Evolutionary conservation across 306 rosid species (phyloP), one percentile per base, ranked within the genome.

Genomic region (Cajanus cajan): DNA sequence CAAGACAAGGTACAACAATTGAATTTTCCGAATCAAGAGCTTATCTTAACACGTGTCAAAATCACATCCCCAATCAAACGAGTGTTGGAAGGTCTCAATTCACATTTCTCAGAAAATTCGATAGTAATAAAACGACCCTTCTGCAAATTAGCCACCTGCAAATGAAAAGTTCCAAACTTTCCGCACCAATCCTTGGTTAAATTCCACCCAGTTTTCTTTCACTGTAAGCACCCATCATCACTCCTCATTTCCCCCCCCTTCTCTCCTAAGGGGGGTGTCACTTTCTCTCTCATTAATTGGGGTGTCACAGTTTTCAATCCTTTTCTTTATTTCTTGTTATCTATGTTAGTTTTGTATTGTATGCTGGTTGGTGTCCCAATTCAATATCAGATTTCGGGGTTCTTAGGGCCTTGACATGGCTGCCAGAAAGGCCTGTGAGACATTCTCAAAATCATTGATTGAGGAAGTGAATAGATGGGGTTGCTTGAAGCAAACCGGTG

Each of bases 401-500:
- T 61, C 59, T 61, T 48, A 62, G 43, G 9, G 36, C 45, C 44
- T 63, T 67, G 5, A 2, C 50, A 93, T 91, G 97, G 97, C 96
- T 66, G 92, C 81, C 33, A 91, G 80, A 83, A 94, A 86, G 74
- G 90, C 89, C 4, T 76, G 40, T 34, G 94, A 94, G 61, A 7
- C 90, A 7, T 89, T 92, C 37, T 84, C 96, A 10, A 94, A 90
- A 83, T 76, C 82, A 9, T 65, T 94, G 88, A 65, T 85, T 8
- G 93, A 92, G 5, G 98, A 92, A n/a, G 92, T 92, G 14, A 87
- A 89, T 7, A 88, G 65, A 87, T 94, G 96, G 94, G 98, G 96
- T 4, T 82, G 94, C 73, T 33, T 90, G 91, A 89, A 87, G 85
- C 96, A 90, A 81, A 94, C 90, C 1, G 97, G 97, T 28, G 98